phyloP scores from a whole-genome alignment of 2,329 filamentous ascomycete genomes.

The Cladosporium sp. region DNA sequence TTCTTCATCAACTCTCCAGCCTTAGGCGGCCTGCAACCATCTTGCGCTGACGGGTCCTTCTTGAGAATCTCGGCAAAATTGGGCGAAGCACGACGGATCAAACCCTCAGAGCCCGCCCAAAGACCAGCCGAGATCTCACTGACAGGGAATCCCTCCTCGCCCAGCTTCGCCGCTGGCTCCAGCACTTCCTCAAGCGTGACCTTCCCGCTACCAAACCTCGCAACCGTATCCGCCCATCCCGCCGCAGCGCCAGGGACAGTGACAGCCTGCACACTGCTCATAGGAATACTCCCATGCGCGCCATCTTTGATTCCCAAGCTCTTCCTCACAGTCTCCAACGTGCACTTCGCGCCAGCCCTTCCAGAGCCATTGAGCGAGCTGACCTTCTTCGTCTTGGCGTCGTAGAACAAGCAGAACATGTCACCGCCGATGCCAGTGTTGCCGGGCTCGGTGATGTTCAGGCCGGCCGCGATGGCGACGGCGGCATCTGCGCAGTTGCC shows the following conservation, averaged over 20 bases:
- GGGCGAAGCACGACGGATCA: slow-evolving; percentile 72
- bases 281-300: slow-evolving; percentile 65
- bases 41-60: slow-evolving; percentile 65
- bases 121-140: slow-evolving; percentile 78
- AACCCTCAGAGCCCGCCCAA: slow-evolving; percentile 70
- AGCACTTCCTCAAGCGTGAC: slow-evolving; percentile 76
- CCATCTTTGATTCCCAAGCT: slow-evolving; percentile 67
- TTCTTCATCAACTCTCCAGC: slow-evolving; percentile 90
- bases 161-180: slow-evolving; percentile 78
- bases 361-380: slow-evolving; percentile 91
- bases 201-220: slow-evolving; percentile 87
- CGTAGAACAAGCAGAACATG: slow-evolving; percentile 93
- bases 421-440: slow-evolving; percentile 96
- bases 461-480: slow-evolving; percentile 85
- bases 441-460: slow-evolving; percentile 91
- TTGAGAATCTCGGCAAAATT: slow-evolving; percentile 90
- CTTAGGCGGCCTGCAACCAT: slow-evolving; percentile 72
- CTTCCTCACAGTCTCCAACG: slow-evolving; percentile 68
- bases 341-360: slow-evolving; percentile 70
- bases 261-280: slow-evolving; percentile 74
- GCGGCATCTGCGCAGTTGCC: slow-evolving; percentile 98
- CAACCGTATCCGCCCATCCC: slow-evolving; percentile 88
- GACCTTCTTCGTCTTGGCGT: slow-evolving; percentile 78
- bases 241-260: slow-evolving; percentile 89
- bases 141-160: slow-evolving; percentile 86